These are phyloP conservation scores for Phialophora chinensis DNA, from an alignment of 2,329 filamentous ascomycete species.

Conservation along the genomic window DNA sequence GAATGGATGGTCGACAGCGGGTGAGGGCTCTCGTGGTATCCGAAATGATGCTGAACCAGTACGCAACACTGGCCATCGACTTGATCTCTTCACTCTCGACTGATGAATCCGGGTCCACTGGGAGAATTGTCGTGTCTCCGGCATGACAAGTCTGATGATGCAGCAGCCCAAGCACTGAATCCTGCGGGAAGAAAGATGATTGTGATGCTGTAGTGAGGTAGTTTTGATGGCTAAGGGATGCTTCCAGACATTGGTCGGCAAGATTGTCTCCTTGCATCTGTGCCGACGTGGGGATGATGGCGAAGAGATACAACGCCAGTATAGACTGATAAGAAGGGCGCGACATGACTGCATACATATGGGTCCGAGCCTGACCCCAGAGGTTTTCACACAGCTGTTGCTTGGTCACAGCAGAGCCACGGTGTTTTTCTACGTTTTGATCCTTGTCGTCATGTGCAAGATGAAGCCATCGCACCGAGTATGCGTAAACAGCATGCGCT, in stretches of 20 bases:
- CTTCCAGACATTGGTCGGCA: constrained; percentile 11
- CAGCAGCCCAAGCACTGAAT: neutral
- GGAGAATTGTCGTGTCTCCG: neutral
- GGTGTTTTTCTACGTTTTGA: neutral
- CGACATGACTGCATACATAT: constrained; percentile 6
- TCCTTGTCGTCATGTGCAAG: neutral
- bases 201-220: neutral
- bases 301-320: constrained; percentile 19
- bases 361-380: constrained; percentile 12
- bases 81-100: neutral
- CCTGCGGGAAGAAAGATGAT: neutral
- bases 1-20: constrained; percentile 12
- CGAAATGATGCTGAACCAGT: constrained; percentile 19
- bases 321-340: constrained; percentile 22
- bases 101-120: neutral
- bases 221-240: constrained; percentile 15
- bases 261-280: constrained; percentile 6
- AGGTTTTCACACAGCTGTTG: constrained; percentile 6
- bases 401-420: too few species aligned
- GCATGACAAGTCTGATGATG: neutral
- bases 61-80: neutral
- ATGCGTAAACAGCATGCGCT: constrained; percentile 20
- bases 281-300: constrained; percentile 5
- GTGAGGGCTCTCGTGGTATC: constrained; percentile 15
- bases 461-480: constrained; percentile 22